Percentiles rank a stretch among this genome's conserved stretches.
phyloP scores from a whole-genome alignment of 2,329 filamentous ascomycete genomes.

The Sarocladium kiliense region DNA sequence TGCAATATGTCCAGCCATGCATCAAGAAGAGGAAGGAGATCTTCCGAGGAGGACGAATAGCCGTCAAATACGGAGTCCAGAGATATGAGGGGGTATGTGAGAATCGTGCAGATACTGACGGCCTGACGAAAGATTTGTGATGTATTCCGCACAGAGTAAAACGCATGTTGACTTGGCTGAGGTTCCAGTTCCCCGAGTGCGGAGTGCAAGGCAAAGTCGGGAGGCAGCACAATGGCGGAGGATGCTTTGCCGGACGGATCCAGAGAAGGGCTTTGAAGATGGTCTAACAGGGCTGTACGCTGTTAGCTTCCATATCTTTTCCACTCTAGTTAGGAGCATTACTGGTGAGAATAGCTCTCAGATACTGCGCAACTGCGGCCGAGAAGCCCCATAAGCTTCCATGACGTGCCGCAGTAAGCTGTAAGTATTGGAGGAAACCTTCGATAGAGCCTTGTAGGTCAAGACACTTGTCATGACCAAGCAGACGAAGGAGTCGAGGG shows the following conservation, averaged over 20 bases:
- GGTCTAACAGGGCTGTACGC: slow-evolving; percentile 25
- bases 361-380: slow-evolving; percentile 38
- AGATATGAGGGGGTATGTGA: slow-evolving; percentile 34
- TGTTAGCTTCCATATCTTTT: slow-evolving; percentile 14
- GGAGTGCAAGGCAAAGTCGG: slow-evolving; percentile 29
- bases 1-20: slow-evolving; percentile 37
- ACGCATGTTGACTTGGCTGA: slow-evolving; percentile 22
- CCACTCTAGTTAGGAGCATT: slow-evolving; percentile 16
- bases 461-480: slow-evolving; percentile 46
- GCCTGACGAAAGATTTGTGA: slow-evolving; percentile 44
- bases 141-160: slow-evolving; percentile 33
- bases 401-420: slow-evolving; percentile 38
- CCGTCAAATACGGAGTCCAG: slow-evolving; percentile 25
- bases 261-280: slow-evolving; percentile 26
- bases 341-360: slow-evolving; percentile 44
- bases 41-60: slow-evolving; percentile 31
- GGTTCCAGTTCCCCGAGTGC: slow-evolving; percentile 23
- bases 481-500: slow-evolving; percentile 51
- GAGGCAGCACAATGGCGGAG: slow-evolving; percentile 31
- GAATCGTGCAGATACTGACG: slow-evolving; percentile 35
- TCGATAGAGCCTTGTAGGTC: slow-evolving; percentile 47
- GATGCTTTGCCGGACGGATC: slow-evolving; percentile 22
- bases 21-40: slow-evolving; percentile 46
- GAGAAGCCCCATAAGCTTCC: slow-evolving; percentile 44
- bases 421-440: slow-evolving; percentile 44